phyloP scores from a whole-genome alignment of 805 yeast species.

The Metschnikowia shivogae region DNA sequence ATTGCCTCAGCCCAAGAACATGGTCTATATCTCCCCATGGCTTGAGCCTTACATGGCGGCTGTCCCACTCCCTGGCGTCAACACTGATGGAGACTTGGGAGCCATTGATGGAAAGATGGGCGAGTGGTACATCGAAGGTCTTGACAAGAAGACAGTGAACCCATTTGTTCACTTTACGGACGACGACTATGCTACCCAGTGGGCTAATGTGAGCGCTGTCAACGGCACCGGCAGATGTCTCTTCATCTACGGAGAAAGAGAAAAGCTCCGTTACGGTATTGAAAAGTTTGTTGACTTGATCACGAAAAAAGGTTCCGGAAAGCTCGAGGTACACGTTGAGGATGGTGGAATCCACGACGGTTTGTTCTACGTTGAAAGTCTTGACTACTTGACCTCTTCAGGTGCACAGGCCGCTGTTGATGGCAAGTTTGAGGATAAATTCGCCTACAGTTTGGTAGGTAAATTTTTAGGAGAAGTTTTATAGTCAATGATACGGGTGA shows the following conservation, averaged over 20 bases:
- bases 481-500: not conserved
- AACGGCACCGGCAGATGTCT: slow-evolving; percentile 20
- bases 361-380: slow-evolving; percentile 30
- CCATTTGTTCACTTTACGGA: slow-evolving; percentile 23
- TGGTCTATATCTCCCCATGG: slow-evolving; percentile 34
- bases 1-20: slow-evolving; percentile 27
- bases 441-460: slow-evolving; percentile 14
- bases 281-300: slow-evolving; percentile 23
- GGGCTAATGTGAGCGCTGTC: slow-evolving; percentile 26
- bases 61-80: slow-evolving; percentile 21
- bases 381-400: slow-evolving; percentile 24
- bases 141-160: slow-evolving; percentile 12
- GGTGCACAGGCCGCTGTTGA: slow-evolving; percentile 22
- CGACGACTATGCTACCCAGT: slow-evolving; percentile 22
- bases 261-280: slow-evolving; percentile 27
- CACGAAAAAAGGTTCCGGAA: slow-evolving; percentile 16
- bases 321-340: slow-evolving; percentile 21
- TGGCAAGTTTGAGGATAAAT: slow-evolving; percentile 25
- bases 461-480: slow-evolving; percentile 17
- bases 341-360: slow-evolving; percentile 36
- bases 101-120: slow-evolving; percentile 27
- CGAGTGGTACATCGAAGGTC: slow-evolving; percentile 27
- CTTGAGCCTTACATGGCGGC: slow-evolving; percentile 28
- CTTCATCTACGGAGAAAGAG: slow-evolving; percentile 31
- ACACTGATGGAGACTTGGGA: slow-evolving; percentile 31